Base-by-base conservation (phyloP, 2,329 filamentous ascomycete genomes). In the Colletotrichum salicis region DNA sequence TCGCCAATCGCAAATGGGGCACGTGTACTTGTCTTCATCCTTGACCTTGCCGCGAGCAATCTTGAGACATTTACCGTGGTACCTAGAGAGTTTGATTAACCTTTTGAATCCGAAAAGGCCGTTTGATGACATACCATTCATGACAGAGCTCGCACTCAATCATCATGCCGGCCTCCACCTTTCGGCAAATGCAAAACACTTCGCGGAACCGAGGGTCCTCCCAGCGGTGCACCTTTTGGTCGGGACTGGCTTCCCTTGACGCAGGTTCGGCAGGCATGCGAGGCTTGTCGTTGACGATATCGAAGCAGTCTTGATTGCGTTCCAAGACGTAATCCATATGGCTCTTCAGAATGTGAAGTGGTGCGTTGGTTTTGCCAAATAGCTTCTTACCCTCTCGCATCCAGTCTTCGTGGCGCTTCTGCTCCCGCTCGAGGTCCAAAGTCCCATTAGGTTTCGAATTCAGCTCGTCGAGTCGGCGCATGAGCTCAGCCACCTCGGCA, bases 131-230 rank as follows among this genome's bases (percentile, higher is more conserved):
- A 85, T 81, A 95, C 96, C 96, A 99, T 84, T 99, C 96, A 78
- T 98, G 96, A 82, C 96, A 99, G 51, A 98, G 87, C 80, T 98
- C 96, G 80, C 96, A 99, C 82, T 99, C 96, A 77, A 99, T 98
- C 96, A 99, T 99, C 93, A 98, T 97, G 63, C 96, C 96, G 48
- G 96, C 95, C 82, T 99, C 96, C 7, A 94, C 90, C 74, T 92
- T 94, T 71, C 96, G 91, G 83, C 96, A 99, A 76, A 99, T 97
- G 82, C 96, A 99, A 81, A 98, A 99, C 0, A 98, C 96, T 79
- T 98, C 95, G 45, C 89, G 83, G 67, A 87, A 87, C 37, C 84
- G 91, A 79, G 86, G 88, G 77, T 93, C 88, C 76, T 92, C 86
- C 87, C 84, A 92, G 75, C 83, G 88, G 72, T 80, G 86, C 64